Evolutionary conservation across 1,139 yeast species (phyloP).

Genomic region (Pichia kudriavzevii): DNA sequence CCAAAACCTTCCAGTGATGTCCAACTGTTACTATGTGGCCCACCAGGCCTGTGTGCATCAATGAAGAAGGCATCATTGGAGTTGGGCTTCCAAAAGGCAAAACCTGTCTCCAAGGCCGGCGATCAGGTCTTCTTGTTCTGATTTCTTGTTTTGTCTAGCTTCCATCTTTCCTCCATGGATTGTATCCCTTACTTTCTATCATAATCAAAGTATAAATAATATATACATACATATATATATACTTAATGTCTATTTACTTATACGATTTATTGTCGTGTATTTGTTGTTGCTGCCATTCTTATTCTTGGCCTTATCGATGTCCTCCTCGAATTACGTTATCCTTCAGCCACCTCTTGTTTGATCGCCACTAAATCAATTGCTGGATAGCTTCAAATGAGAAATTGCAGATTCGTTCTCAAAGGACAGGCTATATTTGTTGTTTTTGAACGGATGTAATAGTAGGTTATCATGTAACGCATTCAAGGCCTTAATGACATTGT

Average conservation of each 20-base stretch:
- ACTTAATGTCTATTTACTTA: no score
- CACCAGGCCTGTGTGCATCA: constrained; percentile 80
- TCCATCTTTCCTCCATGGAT: not conserved
- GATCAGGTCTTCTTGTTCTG: constrained; percentile 89
- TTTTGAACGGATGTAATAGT: constrained; percentile 43
- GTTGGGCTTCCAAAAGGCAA: constrained; percentile 81
- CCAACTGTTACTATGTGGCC: constrained; percentile 87
- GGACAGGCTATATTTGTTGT: constrained; percentile 13
- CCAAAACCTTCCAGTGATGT: constrained; percentile 58
- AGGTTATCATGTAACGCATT: constrained; percentile 76
- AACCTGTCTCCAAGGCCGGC: constrained; percentile 83
- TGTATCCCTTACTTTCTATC: no score
- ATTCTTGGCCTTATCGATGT: no score
- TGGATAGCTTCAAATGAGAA: constrained; percentile 27
- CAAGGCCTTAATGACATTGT: constrained; percentile 78
- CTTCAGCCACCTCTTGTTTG: no score
- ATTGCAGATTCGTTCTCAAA: constrained; percentile 19
- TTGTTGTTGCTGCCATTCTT: no score
- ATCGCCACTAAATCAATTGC: no score
- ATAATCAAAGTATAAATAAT: no score
- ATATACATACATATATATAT: no score
- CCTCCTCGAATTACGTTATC: no score
- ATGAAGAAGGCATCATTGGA: constrained; percentile 73
- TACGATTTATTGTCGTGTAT: no score
- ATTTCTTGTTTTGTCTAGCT: constrained; percentile 7